These are phyloP conservation scores for Reticulascus tulasneorum DNA, from an alignment of 2,329 filamentous ascomycete genomes.

Conservation along the genomic window DNA sequence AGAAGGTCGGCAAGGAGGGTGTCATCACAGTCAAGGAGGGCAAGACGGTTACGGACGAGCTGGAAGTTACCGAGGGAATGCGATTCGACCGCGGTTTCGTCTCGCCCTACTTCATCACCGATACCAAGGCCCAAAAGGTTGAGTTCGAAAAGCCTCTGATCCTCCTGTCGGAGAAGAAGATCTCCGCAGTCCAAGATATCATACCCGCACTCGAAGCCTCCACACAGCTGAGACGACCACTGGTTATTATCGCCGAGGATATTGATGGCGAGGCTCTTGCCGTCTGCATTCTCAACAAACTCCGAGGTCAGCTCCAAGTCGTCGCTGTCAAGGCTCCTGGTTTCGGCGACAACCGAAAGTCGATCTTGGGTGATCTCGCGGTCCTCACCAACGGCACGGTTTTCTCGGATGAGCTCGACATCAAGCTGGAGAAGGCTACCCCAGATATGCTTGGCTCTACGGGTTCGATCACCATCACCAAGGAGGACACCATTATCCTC, in stretches of 20 bases:
- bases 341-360: slow-evolving; percentile 99
- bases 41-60: slow-evolving; percentile 96
- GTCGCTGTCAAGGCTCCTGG: slow-evolving; percentile 98
- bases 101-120: slow-evolving; percentile 99
- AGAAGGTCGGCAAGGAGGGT: slow-evolving; percentile 99
- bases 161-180: slow-evolving; percentile 99
- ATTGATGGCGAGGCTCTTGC: slow-evolving; percentile 98
- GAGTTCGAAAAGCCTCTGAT: slow-evolving; percentile 99
- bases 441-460: slow-evolving; percentile 94
- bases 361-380: slow-evolving; percentile 93
- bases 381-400: slow-evolving; percentile 95
- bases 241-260: slow-evolving; percentile 98
- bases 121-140: slow-evolving; percentile 96
- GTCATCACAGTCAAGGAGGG: slow-evolving; percentile 99
- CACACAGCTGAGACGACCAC: slow-evolving; percentile 88
- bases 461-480: slow-evolving; percentile 98
- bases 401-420: slow-evolving; percentile 96
- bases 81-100: slow-evolving; percentile 98
- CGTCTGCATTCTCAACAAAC: slow-evolving; percentile 99
- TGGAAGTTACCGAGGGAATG: slow-evolving; percentile 99
- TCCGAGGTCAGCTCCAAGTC: slow-evolving; percentile 97
- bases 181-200: slow-evolving; percentile 98
- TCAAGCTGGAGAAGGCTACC: slow-evolving; percentile 98
- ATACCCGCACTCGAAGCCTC: slow-evolving; percentile 97
- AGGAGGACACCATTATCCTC: slow-evolving; percentile 98